These are phyloP conservation scores for Phytophthora gonapodyides DNA, from an alignment of 352 stramenopile genomes.

Conservation along the genomic window DNA sequence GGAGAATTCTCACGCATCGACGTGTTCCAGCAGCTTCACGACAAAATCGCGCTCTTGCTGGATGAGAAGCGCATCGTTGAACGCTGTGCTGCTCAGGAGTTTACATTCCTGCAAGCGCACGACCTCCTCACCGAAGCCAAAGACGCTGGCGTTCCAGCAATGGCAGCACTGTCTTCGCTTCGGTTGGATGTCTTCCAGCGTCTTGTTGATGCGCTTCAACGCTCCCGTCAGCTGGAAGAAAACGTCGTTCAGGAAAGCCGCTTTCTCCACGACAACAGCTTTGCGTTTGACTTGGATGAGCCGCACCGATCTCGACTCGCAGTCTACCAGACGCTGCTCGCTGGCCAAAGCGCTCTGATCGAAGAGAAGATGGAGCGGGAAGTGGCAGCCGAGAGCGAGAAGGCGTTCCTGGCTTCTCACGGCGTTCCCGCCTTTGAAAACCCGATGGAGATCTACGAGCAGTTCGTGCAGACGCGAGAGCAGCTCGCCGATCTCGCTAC, in stretches of 20 bases:
- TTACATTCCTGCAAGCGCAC: slow-evolving; percentile 23
- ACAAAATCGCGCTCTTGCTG: slow-evolving; percentile 21
- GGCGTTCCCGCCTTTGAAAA: slow-evolving; percentile 22
- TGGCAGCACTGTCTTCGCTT: slow-evolving; percentile 20
- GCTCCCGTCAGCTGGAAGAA: slow-evolving; percentile 12
- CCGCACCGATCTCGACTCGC: slow-evolving; percentile 35
- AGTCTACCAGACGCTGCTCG: slow-evolving; percentile 52
- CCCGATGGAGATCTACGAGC: slow-evolving; percentile 28
- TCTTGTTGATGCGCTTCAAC: slow-evolving; percentile 7
- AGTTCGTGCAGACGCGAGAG: slow-evolving; percentile 31
- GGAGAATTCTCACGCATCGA: slow-evolving; percentile 16
- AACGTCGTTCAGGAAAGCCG: slow-evolving; percentile 22
- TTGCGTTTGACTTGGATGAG: slow-evolving; percentile 15
- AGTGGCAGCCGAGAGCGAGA: slow-evolving; percentile 38
- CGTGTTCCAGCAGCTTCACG: slow-evolving; percentile 26
- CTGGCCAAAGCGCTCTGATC: slow-evolving; percentile 49
- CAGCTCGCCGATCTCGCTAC: slow-evolving; percentile 17
- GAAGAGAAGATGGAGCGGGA: slow-evolving; percentile 69
- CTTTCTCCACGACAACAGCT: slow-evolving; percentile 20
- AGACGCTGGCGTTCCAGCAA: background rate
- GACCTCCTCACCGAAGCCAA: slow-evolving; percentile 3
- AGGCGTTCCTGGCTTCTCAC: slow-evolving; percentile 37
- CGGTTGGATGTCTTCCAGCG: slow-evolving; percentile 27
- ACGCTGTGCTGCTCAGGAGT: slow-evolving; percentile 11
- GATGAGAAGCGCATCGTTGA: slow-evolving; percentile 16